Evolutionary conservation across 2,329 filamentous ascomycete species (phyloP).

Genomic region (Aspergillus versicolor): DNA sequence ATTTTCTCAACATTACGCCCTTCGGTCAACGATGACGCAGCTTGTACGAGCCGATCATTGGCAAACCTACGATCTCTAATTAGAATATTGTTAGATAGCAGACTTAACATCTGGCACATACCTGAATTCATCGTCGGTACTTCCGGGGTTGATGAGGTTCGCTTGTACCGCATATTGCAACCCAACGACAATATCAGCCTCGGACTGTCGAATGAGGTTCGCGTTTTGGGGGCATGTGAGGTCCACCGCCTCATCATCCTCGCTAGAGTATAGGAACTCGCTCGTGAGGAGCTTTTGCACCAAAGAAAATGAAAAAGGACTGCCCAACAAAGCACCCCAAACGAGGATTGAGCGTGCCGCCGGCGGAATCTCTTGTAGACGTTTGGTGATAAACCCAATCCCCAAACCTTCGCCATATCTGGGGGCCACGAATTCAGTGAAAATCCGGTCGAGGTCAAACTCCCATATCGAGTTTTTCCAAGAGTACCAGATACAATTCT

Average conservation of each 20-base stretch:
- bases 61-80: constrained; percentile 59
- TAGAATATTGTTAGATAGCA: constrained; percentile 8
- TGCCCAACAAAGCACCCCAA: constrained; percentile 83
- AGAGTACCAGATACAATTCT: constrained; percentile 86
- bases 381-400: constrained; percentile 76
- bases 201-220: constrained; percentile 58
- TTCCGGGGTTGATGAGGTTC: constrained; percentile 77
- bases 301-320: constrained; percentile 78
- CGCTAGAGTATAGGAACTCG: constrained; percentile 62
- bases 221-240: constrained; percentile 39
- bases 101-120: constrained; percentile 12
- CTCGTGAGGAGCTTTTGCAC: constrained; percentile 74
- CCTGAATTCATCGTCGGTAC: constrained; percentile 79
- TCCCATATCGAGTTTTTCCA: constrained; percentile 81
- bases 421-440: constrained; percentile 77
- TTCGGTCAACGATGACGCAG: constrained; percentile 68
- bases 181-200: constrained; percentile 66
- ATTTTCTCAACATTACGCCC: constrained; percentile 69
- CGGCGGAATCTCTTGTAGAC: constrained; percentile 72
- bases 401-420: constrained; percentile 77
- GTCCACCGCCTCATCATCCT: constrained; percentile 43
- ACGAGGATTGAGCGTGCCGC: constrained; percentile 76
- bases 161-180: constrained; percentile 79
- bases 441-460: constrained; percentile 81
- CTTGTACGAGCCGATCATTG: constrained; percentile 82